Base-by-base conservation (phyloP, 1,139 yeast genomes). In the Geotrichum siamense region DNA sequence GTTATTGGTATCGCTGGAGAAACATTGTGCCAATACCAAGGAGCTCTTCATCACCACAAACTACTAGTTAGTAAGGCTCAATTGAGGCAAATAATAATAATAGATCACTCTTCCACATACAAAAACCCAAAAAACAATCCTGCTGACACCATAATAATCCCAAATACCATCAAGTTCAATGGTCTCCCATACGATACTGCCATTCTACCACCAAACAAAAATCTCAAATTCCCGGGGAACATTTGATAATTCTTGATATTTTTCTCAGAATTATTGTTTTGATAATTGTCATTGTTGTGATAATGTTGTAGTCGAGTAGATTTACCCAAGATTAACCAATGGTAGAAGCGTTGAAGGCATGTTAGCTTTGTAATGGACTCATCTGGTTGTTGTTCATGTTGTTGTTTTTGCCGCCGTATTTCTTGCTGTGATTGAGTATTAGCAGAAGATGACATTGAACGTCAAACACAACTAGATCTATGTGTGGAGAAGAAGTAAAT, bases 191-290 rank as follows among this genome's bases (percentile, higher is more conserved):
- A 48, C 0, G 62, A 63, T 1, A 72, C 62, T 29, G 78, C 63
- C 38, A 79, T 58, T 31, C 87, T 61, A 0, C 94, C 94, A 5
- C 93, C 93, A 46, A 75, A 64, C 3, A 80, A 61, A 59, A 73
- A 82, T 2, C 75, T 46, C 38, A 63, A 64, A 31, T 63, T 65
- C 37, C 60, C 55, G n/a, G 51, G 65, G 58, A 64, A 71, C 61
- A 54, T 69, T 63, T 55, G 61, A 68, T 67, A 52, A 68, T 59
- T 62, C 26, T 41, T 41, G 15, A 20, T 19, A n/a, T n/a, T 20
- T 10, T 16, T 20, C 20, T 36, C 21, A 5, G 34, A 17, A 15
- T n/a, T 15, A 2, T 27, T n/a, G n/a, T n/a, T n/a, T n/a, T n/a
- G n/a, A n/a, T n/a, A n/a, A 48, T 43, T 8, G 46, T 3, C 49